Base-by-base conservation (phyloP, 345 rosid genomes). In the Bruguiera parviflora region DNA sequence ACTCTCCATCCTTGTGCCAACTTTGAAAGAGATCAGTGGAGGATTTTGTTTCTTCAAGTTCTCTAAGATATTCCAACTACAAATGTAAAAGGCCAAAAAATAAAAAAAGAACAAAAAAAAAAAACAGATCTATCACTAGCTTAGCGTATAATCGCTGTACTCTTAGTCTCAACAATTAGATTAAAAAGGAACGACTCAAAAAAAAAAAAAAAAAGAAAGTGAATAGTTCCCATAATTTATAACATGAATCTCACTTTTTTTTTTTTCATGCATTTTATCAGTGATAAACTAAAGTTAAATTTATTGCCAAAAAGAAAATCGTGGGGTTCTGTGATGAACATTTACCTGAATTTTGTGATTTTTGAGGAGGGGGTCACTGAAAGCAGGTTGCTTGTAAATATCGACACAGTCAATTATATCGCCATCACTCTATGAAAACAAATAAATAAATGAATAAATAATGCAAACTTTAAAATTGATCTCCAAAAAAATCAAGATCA, bases 371-470 rank as follows among this genome's bases (percentile, higher is more conserved):
- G 81, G 79, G 58, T 77, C 77, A 58, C 57, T 68, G 53, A 81
- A 81, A 31, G 84, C 79, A 3, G 77, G 79, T 19, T 77, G 79
- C 43, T 81, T 63, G 33, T 63, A 65, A 35, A 77, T 77, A 20
- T 74, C 70, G 20, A 81, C 75, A 47, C 84, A 81, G 4, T 77
- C 79, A 37, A 77, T 61, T 29, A 57, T 46, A 20, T 69, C 73
- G 4, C 59, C 75, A 18, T 24, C 61, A 22, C 47, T 43, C 75
- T 57, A 64, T 46, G 28, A 53, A 16, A 31, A n/a, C 1, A 65
- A n/a, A 31, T 8, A 11, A 9, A 11, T n/a, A 66, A 52, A 20
- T 10, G 19, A 31, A 3, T 4, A 31, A 29, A 29, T 4, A 29
- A 3, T 33, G 37, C 1, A 33, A 43, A 43, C 3, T 43, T 43